Conservation (phyloP, 345 rosid genomes). For the Acer campestre region DNA sequence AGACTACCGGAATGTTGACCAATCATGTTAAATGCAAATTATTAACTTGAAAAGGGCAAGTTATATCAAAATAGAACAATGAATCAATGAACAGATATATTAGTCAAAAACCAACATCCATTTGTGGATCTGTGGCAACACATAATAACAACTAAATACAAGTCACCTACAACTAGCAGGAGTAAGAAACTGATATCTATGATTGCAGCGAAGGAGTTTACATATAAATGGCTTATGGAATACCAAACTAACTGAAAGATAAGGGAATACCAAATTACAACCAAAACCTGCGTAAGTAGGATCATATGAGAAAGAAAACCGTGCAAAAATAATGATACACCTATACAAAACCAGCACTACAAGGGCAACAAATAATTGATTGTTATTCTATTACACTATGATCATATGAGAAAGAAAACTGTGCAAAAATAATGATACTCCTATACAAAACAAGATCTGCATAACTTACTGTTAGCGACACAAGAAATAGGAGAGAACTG, state of each 20-base stretch:
- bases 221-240: neutral
- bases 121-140: neutral
- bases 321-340: no score
- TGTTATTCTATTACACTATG: neutral
- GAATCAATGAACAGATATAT: neutral
- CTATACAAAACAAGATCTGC: neutral
- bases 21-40: neutral
- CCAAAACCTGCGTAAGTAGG: no score
- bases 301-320: no score
- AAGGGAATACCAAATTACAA: no score
- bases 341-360: no score
- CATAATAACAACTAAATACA: neutral
- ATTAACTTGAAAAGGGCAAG: neutral
- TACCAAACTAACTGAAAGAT: neutral
- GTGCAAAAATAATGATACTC: neutral
- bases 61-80: neutral
- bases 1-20: neutral
- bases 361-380: no score
- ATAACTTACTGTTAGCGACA: constrained; percentile 61
- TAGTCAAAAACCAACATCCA: neutral
- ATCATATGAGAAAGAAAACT: neutral
- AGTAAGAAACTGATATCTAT: neutral
- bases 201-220: neutral
- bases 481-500: constrained; percentile 78
- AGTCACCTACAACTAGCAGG: neutral